These are phyloP conservation scores for Helotiales sp. DNA, from an alignment of 2,329 filamentous ascomycete genomes.

Conservation along the genomic window DNA sequence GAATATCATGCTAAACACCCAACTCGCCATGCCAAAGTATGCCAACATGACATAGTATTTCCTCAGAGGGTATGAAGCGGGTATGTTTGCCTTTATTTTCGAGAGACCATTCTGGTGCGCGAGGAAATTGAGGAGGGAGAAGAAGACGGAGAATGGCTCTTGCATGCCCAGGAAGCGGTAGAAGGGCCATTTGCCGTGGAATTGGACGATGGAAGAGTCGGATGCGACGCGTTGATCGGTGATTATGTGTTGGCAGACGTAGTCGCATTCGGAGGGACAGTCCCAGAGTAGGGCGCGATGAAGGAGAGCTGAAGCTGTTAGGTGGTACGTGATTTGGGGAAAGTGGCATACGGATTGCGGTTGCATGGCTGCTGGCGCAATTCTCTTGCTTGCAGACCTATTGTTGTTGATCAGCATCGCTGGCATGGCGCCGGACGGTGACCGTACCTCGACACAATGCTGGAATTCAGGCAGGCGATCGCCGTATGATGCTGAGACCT, in stretches of 20 bases:
- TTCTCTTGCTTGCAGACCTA: constrained; percentile 82
- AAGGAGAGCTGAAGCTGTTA: constrained; percentile 63
- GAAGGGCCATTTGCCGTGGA: constrained; percentile 99
- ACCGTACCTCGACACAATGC: constrained; percentile 74
- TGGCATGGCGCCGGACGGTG: constrained; percentile 12
- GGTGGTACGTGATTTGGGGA: constrained; percentile 8
- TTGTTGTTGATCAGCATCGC: constrained; percentile 5
- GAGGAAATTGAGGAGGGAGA: constrained; percentile 86
- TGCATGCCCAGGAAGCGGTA: constrained; percentile 87
- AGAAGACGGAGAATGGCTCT: constrained; percentile 90
- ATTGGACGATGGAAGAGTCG: constrained; percentile 76
- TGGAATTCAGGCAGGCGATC: constrained; percentile 86
- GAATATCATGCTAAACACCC: constrained; percentile 88
- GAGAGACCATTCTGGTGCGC: constrained; percentile 79
- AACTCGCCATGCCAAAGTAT: constrained; percentile 78
- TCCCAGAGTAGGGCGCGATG: constrained; percentile 89
- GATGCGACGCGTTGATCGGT: constrained; percentile 69
- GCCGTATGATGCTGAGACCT: constrained; percentile 71
- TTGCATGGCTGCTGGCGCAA: constrained; percentile 63
- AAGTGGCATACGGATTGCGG: constrained; percentile 29
- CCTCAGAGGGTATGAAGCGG: constrained; percentile 71
- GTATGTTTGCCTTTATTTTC: constrained; percentile 69
- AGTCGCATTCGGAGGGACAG: constrained; percentile 94
- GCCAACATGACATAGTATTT: constrained; percentile 80
- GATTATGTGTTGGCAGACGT: constrained; percentile 93